phyloP scores from a whole-genome alignment of 2,329 filamentous ascomycete species.

The Pleomassaria siparia region DNA sequence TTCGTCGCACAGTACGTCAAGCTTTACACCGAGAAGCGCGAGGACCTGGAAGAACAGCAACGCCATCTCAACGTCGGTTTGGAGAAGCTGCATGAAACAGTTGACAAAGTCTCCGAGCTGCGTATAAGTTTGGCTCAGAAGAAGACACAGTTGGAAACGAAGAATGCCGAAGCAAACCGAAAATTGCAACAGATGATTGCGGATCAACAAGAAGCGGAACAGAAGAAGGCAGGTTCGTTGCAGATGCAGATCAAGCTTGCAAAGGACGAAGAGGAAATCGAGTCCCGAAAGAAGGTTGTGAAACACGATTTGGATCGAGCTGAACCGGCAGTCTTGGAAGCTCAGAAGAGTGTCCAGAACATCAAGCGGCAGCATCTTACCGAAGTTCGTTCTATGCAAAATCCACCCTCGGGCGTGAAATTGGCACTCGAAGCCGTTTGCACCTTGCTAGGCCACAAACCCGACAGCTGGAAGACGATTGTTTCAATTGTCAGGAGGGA shows the following conservation, averaged over 20 bases:
- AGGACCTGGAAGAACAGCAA: constrained; percentile 97
- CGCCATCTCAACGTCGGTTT: constrained; percentile 97
- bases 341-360: constrained; percentile 94
- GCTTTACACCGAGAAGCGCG: constrained; percentile 96
- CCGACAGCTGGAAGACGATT: constrained; percentile 87
- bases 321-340: constrained; percentile 89
- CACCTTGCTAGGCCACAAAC: constrained; percentile 87
- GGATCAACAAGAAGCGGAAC: constrained; percentile 91
- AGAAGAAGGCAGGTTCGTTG: constrained; percentile 82
- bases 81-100: constrained; percentile 94
- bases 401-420: constrained; percentile 85
- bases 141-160: constrained; percentile 88
- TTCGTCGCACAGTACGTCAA: constrained; percentile 98
- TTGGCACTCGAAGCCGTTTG: constrained; percentile 96
- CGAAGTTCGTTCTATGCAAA: constrained; percentile 96
- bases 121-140: constrained; percentile 90
- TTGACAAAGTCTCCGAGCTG: constrained; percentile 94
- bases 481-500: constrained; percentile 86
- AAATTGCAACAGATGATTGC: constrained; percentile 97
- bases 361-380: constrained; percentile 97
- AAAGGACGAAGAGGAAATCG: constrained; percentile 86
- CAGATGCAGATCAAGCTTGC: constrained; percentile 87
- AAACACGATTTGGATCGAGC: constrained; percentile 84
- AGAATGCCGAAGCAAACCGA: constrained; percentile 94
- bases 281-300: constrained; percentile 79